A percentile compares a stretch with the other conserved stretches of the same genome.
Conservation (phyloP, 1,284 basidiomycete genomes). For the Marasmius fiardii region DNA sequence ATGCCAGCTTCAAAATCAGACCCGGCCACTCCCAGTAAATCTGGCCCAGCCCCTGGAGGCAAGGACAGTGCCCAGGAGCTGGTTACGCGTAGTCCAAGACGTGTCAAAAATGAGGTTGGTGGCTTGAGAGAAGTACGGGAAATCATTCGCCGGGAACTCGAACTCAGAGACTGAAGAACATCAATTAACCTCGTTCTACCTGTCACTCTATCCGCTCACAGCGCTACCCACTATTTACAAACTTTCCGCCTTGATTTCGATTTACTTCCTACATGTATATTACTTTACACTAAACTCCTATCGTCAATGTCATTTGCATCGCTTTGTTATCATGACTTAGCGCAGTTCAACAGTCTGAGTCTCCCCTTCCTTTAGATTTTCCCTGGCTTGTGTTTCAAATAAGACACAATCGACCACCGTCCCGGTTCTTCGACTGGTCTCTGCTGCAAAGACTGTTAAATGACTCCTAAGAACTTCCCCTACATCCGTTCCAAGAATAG, state of each 20-base stretch:
- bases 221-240: not conserved
- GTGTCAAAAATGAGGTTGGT: constrained; percentile 63
- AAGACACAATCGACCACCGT: constrained; percentile 61
- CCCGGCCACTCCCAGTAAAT: constrained; percentile 19
- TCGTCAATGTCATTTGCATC: not conserved
- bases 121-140: constrained; percentile 76
- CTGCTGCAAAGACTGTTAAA: constrained; percentile 82
- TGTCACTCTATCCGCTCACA: not conserved
- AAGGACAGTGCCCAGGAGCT: constrained; percentile 57
- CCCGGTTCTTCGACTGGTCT: constrained; percentile 67
- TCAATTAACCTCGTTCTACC: constrained; percentile 11
- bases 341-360: constrained; percentile 5
- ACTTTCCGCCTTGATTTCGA: constrained; percentile 10
- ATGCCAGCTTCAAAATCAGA: constrained; percentile 56
- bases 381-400: constrained; percentile 53
- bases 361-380: constrained; percentile 18
- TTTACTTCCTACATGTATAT: constrained; percentile 5
- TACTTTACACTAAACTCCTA: not conserved
- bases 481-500: constrained; percentile 61
- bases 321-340: constrained; percentile 1
- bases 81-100: constrained; percentile 62
- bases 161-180: constrained; percentile 49
- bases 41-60: constrained; percentile 34
- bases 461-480: constrained; percentile 74
- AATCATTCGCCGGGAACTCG: constrained; percentile 72